Base-by-base conservation (phyloP, 352 stramenopile genomes). In the Blastocystis sp. region DNA sequence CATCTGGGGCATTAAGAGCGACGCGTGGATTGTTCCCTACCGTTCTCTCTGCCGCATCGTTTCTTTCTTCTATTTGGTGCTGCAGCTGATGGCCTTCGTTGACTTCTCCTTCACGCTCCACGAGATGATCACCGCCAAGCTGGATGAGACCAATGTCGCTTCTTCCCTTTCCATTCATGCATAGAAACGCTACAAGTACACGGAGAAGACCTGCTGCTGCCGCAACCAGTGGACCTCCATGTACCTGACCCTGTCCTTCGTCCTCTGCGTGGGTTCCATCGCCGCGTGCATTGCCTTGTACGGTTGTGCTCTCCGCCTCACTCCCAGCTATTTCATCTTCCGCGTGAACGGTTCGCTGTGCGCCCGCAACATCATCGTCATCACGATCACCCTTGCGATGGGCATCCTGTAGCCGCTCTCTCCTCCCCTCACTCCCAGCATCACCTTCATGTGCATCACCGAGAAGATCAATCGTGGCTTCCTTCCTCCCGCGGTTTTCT, bases 201-300 rank as follows among this genome's bases (percentile, higher is more conserved):
- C 66, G n/a, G 66, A 76, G 21, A 76, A 76, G 52, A 76, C 66
- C 2, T 76, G 66, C 48, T 76, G 66, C 38, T 76, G 66, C 38
- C 28, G 28, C 3, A 76, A 76, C 28, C 66, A 76, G 38, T 76
- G 21, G 28, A 76, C 48, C 4, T 76, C 66, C 4, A 2, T 76
- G 1, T 76, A 76, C 66, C 48, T 76, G 28, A 76, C 66, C 2
- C n/a, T 76, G 41, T 76, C 11, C 38, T 45, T 76, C 48, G 28
- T 76, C 21, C 53, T 76, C 14, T 17, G 41, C 40, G n/a, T 56
- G 48, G 5, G 41, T n/a, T 52, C 66, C 7, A 2, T 76, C 38
- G 66, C 34, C 48, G 41, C n/a, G 9, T 76, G 66, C 19, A 76
- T 76, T 76, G 41, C 66, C n/a, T 76, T 76, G 66, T 76, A 76